phyloP scores from a whole-genome alignment of 2,329 filamentous ascomycete species.

The Epichloe baconii region DNA sequence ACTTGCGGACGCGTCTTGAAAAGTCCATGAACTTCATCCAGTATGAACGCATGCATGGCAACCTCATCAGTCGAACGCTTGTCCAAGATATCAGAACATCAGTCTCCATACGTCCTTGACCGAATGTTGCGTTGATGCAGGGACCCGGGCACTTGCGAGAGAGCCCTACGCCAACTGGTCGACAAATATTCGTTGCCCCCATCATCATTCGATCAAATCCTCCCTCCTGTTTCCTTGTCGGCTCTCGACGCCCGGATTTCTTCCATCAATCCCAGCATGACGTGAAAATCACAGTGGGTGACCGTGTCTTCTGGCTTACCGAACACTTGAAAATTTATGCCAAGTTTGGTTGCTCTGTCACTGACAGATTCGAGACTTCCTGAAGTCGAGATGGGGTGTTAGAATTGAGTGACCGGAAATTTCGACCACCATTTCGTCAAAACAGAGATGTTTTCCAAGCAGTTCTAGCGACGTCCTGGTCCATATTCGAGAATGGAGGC shows the following conservation, averaged over 20 bases:
- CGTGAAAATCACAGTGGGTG: background rate
- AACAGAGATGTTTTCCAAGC: background rate
- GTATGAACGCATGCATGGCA: no score
- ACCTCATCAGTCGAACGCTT: no score
- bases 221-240: background rate
- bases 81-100: no score
- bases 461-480: background rate
- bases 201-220: background rate
- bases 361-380: background rate
- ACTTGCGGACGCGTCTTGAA: background rate
- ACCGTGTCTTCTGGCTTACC: background rate
- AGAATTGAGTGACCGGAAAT: background rate
- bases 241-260: background rate
- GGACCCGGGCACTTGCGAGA: background rate
- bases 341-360: background rate
- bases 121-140: background rate
- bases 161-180: background rate
- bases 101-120: background rate
- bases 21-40: no score
- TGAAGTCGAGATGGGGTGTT: background rate
- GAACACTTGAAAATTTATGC: background rate
- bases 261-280: background rate
- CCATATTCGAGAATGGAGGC: background rate
- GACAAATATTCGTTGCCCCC: background rate
- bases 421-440: background rate